Percentiles rank a stretch among this genome's conserved stretches.
These are phyloP conservation scores for Spinacia oleracea DNA, from an alignment of 179 eudicot genomes.

Conservation along the genomic window DNA sequence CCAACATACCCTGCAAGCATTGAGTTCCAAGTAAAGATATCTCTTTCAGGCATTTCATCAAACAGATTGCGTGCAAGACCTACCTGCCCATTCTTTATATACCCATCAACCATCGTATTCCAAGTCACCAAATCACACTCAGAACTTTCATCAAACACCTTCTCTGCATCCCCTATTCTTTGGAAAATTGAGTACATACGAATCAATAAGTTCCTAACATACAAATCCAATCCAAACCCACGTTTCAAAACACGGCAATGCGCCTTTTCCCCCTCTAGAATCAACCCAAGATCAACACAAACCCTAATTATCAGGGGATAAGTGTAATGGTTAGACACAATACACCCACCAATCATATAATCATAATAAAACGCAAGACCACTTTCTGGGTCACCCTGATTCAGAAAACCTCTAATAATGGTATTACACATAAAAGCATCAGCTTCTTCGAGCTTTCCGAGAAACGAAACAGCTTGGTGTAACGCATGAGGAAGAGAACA, in stretches of 20 bases:
- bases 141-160: constrained; percentile 53
- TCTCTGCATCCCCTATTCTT: constrained; percentile 44
- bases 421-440: constrained; percentile 65
- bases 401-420: constrained; percentile 41
- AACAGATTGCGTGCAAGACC: constrained; percentile 44
- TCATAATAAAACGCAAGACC: constrained; percentile 43
- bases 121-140: constrained; percentile 56
- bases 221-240: constrained; percentile 41
- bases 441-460: constrained; percentile 37
- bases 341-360: constrained; percentile 36
- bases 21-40: constrained; percentile 51
- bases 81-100: constrained; percentile 49
- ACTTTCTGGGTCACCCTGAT: constrained; percentile 32
- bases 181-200: constrained; percentile 47
- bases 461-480: constrained; percentile 38
- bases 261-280: constrained; percentile 47
- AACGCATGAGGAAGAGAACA: constrained; percentile 40
- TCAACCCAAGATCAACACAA: constrained; percentile 43
- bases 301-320: constrained; percentile 49
- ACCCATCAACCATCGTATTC: constrained; percentile 67
- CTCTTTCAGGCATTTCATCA: constrained; percentile 55
- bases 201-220: constrained; percentile 54
- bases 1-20: constrained; percentile 51
- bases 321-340: constrained; percentile 50
- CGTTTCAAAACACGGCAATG: constrained; percentile 37